phyloP scores from a whole-genome alignment of 495 filamentous ascomycete genomes.

The Aspergillus nidulans region DNA sequence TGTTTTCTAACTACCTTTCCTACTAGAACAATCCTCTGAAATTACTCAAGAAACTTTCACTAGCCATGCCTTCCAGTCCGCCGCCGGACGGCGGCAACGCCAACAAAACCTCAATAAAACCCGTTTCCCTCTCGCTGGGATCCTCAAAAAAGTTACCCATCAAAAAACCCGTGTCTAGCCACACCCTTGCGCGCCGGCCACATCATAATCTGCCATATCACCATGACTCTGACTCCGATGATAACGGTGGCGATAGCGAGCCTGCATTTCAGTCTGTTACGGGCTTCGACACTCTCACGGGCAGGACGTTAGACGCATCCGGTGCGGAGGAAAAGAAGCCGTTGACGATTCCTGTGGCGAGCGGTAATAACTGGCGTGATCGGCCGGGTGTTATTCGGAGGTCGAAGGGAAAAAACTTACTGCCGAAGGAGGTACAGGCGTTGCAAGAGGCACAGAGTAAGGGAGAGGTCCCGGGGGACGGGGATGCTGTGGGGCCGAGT shows the following conservation, averaged over 20 bases:
- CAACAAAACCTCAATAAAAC: slow-evolving; percentile 16
- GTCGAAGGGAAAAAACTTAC: slow-evolving; percentile 46
- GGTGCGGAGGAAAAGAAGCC: slow-evolving; percentile 39
- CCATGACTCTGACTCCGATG: slow-evolving; percentile 43
- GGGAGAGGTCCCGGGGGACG: slow-evolving; percentile 26
- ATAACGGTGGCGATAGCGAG: slow-evolving; percentile 27
- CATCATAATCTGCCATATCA: slow-evolving; percentile 33
- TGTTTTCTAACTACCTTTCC: not conserved
- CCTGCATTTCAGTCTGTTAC: slow-evolving; percentile 49
- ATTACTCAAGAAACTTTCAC: not conserved
- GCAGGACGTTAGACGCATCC: slow-evolving; percentile 46
- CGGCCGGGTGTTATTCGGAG: slow-evolving; percentile 41
- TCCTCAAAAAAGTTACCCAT: slow-evolving; percentile 18
- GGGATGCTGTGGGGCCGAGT: slow-evolving; percentile 36
- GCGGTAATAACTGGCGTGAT: slow-evolving; percentile 71
- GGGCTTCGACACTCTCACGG: slow-evolving; percentile 55
- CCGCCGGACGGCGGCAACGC: slow-evolving; percentile 11
- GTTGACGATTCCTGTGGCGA: slow-evolving; percentile 61
- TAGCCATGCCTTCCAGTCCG: slow-evolving; percentile 8
- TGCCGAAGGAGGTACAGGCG: slow-evolving; percentile 50
- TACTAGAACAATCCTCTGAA: too few relatives aligned
- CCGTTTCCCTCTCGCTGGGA: slow-evolving; percentile 31
- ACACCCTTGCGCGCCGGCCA: slow-evolving; percentile 32
- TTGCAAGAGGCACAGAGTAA: slow-evolving; percentile 34
- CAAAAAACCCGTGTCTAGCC: slow-evolving; percentile 33